Conservation (phyloP, 345 rosid species). For the Corchorus capsularis region DNA sequence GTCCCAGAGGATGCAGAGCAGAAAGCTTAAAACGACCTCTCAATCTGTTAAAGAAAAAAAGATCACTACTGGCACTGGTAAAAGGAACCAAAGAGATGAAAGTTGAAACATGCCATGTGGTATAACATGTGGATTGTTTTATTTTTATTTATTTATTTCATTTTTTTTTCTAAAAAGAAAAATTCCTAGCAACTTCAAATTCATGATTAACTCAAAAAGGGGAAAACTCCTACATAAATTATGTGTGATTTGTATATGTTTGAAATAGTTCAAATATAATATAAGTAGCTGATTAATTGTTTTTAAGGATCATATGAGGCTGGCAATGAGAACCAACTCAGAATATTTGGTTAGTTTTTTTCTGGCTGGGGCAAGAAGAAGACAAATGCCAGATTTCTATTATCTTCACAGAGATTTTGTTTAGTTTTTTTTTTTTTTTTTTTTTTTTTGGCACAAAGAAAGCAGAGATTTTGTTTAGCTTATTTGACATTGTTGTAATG, state of each 20-base stretch:
- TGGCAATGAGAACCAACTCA: background rate
- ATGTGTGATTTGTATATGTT: background rate
- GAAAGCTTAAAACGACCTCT: background rate
- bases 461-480: background rate
- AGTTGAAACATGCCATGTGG: background rate
- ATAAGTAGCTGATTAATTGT: background rate
- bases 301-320: background rate
- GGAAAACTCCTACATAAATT: background rate
- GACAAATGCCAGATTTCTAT: background rate
- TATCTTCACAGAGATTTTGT: background rate
- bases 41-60: background rate
- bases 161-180: background rate
- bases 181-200: background rate
- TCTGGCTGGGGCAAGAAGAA: background rate
- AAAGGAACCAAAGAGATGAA: slow-evolving; percentile 1
- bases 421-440: too few species aligned
- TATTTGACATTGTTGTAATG: background rate
- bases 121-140: background rate
- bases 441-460: too few species aligned
- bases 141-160: background rate
- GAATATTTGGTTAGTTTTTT: background rate
- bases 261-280: background rate
- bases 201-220: background rate
- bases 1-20: background rate
- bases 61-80: background rate